These are phyloP conservation scores for Colletotrichum destructivum DNA, from an alignment of 2,329 filamentous ascomycete species.

Conservation along the genomic window DNA sequence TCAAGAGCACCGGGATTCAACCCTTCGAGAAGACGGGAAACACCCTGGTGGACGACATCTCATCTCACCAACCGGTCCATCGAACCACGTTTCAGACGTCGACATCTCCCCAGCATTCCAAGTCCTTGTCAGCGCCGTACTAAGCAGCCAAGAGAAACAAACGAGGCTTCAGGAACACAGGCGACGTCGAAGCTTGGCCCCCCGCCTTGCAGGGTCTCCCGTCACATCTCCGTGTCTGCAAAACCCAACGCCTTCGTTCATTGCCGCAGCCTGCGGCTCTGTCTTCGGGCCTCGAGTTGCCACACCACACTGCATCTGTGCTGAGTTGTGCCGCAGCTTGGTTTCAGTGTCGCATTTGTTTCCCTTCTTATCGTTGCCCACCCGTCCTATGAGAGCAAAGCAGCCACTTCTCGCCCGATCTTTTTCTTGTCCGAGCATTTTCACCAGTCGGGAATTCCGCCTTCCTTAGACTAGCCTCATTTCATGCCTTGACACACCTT, in stretches of 20 bases:
- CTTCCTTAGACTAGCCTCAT: conserved; percentile 32
- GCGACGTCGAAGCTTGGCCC: conserved; percentile 24
- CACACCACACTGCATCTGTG: conserved; percentile 41
- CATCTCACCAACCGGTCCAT: conserved; percentile 23
- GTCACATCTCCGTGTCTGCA: conserved; percentile 25
- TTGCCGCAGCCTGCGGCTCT: conserved; percentile 35
- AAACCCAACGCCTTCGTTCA: conserved; percentile 18
- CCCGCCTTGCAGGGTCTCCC: conserved; percentile 34
- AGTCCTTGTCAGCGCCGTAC: conserved; percentile 10
- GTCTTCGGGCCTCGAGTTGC: conserved; percentile 25
- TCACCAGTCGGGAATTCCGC: conserved; percentile 23
- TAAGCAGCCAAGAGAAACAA: conserved; percentile 28
- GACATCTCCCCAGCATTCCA: conserved; percentile 27
- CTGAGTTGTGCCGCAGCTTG: conserved; percentile 42
- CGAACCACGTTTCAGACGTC: conserved; percentile 37
- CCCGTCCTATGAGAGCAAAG: conserved; percentile 31
- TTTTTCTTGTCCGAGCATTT: conserved; percentile 34
- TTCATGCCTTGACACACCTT: conserved; percentile 38
- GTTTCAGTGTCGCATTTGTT: conserved; percentile 41
- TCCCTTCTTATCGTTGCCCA: conserved; percentile 33
- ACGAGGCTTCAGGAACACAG: conserved; percentile 21
- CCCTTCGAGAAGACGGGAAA: conserved; percentile 20
- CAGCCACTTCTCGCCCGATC: conserved; percentile 12
- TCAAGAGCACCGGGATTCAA: conserved; percentile 13
- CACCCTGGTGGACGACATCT: conserved; percentile 32